Evolutionary conservation across 441 rosid species (phyloP).

Genomic region (Metrosideros polymorpha): DNA sequence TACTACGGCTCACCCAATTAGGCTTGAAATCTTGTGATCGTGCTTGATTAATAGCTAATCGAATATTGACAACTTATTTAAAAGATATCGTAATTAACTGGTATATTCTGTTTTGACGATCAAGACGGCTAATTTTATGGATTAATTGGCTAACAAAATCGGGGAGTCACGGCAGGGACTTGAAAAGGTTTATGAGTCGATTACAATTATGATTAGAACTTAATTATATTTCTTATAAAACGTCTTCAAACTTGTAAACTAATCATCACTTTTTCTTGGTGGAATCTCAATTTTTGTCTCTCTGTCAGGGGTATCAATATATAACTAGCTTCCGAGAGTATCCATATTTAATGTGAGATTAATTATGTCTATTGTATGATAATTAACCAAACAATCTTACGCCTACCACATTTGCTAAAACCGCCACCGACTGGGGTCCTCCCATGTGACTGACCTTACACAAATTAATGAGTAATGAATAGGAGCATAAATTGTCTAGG

Average conservation of each 20-base stretch:
- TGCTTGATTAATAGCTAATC: not conserved
- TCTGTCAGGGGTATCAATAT: not conserved
- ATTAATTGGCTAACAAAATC: not conserved
- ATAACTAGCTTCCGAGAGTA: not conserved
- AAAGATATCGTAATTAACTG: not conserved
- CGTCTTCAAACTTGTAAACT: not conserved
- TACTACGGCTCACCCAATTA: not conserved
- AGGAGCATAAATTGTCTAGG: not conserved
- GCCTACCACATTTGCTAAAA: not conserved
- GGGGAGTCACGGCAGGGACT: not conserved
- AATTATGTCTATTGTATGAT: not conserved
- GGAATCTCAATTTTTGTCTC: not conserved
- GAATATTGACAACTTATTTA: not conserved
- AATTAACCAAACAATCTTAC: not conserved
- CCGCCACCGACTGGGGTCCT: not conserved
- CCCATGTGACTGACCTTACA: not conserved
- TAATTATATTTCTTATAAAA: not conserved
- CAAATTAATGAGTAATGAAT: not conserved
- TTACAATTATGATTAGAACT: too few relatives aligned
- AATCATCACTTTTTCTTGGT: not conserved
- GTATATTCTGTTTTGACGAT: not conserved
- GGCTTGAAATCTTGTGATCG: not conserved
- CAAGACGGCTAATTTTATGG: not conserved
- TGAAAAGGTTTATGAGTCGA: not conserved
- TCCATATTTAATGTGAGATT: not conserved